Base-by-base conservation (phyloP, 2,329 filamentous ascomycete genomes). In the Xylariaceae sp. region DNA sequence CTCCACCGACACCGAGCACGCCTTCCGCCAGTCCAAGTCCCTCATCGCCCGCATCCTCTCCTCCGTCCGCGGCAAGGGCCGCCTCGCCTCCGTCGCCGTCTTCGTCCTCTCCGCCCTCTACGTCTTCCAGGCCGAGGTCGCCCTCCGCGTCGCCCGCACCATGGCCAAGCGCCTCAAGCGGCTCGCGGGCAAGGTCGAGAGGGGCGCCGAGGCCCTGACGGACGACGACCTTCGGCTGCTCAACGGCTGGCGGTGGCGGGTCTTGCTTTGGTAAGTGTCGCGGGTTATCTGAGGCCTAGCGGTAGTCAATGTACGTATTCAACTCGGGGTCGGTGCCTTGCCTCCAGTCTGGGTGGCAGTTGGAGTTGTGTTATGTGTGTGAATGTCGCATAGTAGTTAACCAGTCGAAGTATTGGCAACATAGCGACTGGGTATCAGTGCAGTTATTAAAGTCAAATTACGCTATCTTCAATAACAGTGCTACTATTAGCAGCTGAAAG, bases 121-220 rank as follows among this genome's bases (percentile, higher is more conserved):
- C 55, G 69, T 80, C 11, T 81, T 81, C 47, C 69, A 72, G 52
- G 78, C 76, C 54, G 77, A 81, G 56, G 76, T 81, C 16, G 67
- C 72, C 39, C 55, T 80, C 35, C 69, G 75, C 4, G 74, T 78
- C 3, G 74, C 73, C 9, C 67, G 65, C 52, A 79, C 75, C 3
- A 59, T 77, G 15, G 64, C 67, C 22, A 73, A 71, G 56, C 62
- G 75, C 19, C 53, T 79, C 36, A 73, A 69, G 61, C 65, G 65
- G 35, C 64, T 80, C 7, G 60, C 63, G 19, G 54, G 62, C 18
- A 69, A 71, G 52, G 62, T 79, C 13, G 72, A 78, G 54, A 54
- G 64, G 12, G 30, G 30, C 30, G 30, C 30, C 30, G 60, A 67
- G 6, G 64, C 67, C 22, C 45, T 79, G 3, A 62, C 61, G 2